Evolutionary conservation across 305 asterid genomes (phyloP), one percentile per base, ranked within the genome.

Genomic region (Plantago rigida): DNA sequence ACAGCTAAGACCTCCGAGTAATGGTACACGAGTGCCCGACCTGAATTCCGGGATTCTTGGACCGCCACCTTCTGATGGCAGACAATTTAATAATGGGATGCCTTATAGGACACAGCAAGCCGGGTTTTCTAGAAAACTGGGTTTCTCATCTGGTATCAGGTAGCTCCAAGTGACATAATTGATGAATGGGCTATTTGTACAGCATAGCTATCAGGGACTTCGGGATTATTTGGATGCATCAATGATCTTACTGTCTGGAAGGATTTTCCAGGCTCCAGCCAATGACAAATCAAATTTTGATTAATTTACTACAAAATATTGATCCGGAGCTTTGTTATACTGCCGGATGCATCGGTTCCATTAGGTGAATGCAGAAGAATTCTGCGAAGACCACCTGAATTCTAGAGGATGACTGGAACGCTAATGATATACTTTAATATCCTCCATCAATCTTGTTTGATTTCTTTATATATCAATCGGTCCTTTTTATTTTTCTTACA

Each of bases 1-100:
- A 2, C 57, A 79, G 65, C 95, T 78, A 66, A 78, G 93, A 70
- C 80, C 83, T 57, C 42, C 71, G 9, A 68, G 63, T 68, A 88
- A 82, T 53, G 89, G 87, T 45, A 44, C 83, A 24, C 79, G 97
- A 71, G 34, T 80, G 66, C 73, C 87, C 9, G 97, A 89, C 65
- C 79, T 86, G 15, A 81, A 77, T 69, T 80, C 89, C 47, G 94
- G 97, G 61, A 85, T 93, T 75, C 95, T 93, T 47, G 99, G 99
- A 49, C 94, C 95, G 31, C 88, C 88, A 13, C 99, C 94, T 41
- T 64, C 83, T 13, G 92, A 86, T 36, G 78, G 77, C 60, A 83
- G 87, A 71, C 89, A 83, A 44, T 73, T 73, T 50, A 72, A 73
- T 68, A 89, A 78, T 52, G 95, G 85, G 75, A 82, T 95, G 81